Evolutionary conservation across 805 yeast genomes (phyloP).

Genomic region (Lipomyces yamadae): DNA sequence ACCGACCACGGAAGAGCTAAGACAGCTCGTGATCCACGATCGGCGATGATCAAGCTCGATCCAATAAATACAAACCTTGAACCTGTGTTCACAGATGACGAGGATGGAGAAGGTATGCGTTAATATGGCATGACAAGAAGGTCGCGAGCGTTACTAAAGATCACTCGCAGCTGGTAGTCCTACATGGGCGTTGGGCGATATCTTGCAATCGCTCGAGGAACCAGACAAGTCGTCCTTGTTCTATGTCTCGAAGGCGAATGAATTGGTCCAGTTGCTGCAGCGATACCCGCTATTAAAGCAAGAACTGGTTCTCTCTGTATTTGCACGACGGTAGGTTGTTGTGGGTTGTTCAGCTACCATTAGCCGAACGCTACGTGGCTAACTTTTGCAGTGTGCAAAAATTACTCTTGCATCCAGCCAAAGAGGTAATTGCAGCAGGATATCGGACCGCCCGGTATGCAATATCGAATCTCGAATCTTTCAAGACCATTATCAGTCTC

Average conservation of each 20-base stretch:
- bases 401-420: constrained; percentile 60
- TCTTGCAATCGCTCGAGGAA: constrained; percentile 61
- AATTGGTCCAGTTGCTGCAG: constrained; percentile 60
- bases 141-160: not conserved
- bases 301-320: constrained; percentile 57
- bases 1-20: not conserved
- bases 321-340: constrained; percentile 40
- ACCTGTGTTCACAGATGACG: constrained; percentile 8
- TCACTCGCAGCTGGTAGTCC: constrained; percentile 47
- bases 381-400: constrained; percentile 56
- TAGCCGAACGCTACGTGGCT: not conserved
- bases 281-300: constrained; percentile 63
- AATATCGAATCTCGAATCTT: constrained; percentile 58
- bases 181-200: constrained; percentile 68
- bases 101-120: constrained; percentile 24
- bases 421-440: constrained; percentile 74
- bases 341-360: not conserved
- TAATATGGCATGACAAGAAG: not conserved
- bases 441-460: constrained; percentile 73
- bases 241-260: constrained; percentile 67
- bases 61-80: constrained; percentile 30
- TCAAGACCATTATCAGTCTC: constrained; percentile 57
- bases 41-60: constrained; percentile 28
- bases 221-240: constrained; percentile 56
- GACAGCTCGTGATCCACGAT: not conserved